Evolutionary conservation across 257 asterid species (phyloP).

Genomic region (Striga asiatica): DNA sequence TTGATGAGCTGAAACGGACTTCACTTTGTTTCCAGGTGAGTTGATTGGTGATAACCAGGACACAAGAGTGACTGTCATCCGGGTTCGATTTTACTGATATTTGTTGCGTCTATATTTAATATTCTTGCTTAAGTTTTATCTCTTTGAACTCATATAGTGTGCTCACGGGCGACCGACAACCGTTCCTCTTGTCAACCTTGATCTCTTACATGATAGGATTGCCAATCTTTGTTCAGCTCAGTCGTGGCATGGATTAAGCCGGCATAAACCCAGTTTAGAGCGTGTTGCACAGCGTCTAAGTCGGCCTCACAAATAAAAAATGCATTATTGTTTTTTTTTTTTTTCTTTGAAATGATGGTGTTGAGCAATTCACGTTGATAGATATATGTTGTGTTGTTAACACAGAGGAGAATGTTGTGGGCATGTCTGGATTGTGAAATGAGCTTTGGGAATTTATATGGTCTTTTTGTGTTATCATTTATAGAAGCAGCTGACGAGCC

Average conservation of each 20-base stretch:
- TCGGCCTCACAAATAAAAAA: too few relatives aligned
- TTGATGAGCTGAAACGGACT: slow-evolving; percentile 80
- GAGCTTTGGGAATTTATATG: too few relatives aligned
- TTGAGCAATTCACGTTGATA: too few relatives aligned
- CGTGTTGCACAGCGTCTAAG: slow-evolving; percentile 45
- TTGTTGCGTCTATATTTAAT: neutral
- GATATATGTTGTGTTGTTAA: too few relatives aligned
- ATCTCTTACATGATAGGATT: slow-evolving; percentile 44
- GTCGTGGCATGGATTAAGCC: slow-evolving; percentile 62
- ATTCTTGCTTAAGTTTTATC: neutral
- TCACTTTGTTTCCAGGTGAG: slow-evolving; percentile 93
- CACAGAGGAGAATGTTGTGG: too few relatives aligned
- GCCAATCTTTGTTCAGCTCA: slow-evolving; percentile 31
- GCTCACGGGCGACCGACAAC: slow-evolving; percentile 99
- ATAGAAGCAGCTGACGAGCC: too few relatives aligned
- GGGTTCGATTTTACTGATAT: neutral
- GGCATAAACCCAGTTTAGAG: slow-evolving; percentile 45
- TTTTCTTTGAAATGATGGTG: too few relatives aligned
- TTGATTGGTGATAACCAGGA: slow-evolving; percentile 7
- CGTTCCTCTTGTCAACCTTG: slow-evolving; percentile 72
- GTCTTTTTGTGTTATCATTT: too few relatives aligned
- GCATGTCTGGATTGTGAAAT: too few relatives aligned
- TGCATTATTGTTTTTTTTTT: too few relatives aligned
- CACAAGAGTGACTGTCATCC: too few relatives aligned
- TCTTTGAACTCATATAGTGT: slow-evolving; percentile 49